phyloP scores from a whole-genome alignment of 1,284 basidiomycete species.

The Tilletia horrida region DNA sequence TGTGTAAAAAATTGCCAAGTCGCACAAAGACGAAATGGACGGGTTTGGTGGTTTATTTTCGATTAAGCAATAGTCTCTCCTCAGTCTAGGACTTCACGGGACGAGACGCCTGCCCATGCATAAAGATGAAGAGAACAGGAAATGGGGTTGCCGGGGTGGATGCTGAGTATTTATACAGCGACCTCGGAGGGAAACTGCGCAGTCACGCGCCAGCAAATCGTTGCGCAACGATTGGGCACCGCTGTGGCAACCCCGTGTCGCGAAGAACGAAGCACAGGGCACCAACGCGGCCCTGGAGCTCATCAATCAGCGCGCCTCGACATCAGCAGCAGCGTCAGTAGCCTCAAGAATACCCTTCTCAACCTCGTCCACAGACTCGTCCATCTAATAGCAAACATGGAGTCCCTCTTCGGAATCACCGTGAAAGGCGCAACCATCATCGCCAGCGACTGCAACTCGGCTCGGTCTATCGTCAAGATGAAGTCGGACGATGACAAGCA shows the following conservation, averaged over 20 bases:
- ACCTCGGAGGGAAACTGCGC: neutral
- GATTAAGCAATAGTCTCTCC: conserved; percentile 19
- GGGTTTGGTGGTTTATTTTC: conserved; percentile 17
- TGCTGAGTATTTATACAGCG: conserved; percentile 1
- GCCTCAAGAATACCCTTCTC: too few species aligned
- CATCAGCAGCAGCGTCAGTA: too few species aligned
- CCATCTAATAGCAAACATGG: conserved; percentile 33
- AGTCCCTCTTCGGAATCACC: conserved; percentile 60
- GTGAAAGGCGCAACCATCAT: conserved; percentile 53
- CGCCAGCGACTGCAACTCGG: conserved; percentile 84
- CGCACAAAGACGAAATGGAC: conserved; percentile 19
- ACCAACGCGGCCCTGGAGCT: too few species aligned
- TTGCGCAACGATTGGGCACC: conserved; percentile 9
- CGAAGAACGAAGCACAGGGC: too few species aligned
- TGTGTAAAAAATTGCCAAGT: conserved; percentile 13
- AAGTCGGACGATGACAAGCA: conserved; percentile 97
- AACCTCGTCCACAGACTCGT: too few species aligned
- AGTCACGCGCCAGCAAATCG: neutral
- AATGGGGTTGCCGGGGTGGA: neutral
- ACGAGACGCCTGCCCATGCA: conserved; percentile 19
- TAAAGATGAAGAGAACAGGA: conserved; percentile 10
- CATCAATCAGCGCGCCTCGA: too few species aligned
- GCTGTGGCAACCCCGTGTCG: too few species aligned
- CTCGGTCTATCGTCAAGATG: conserved; percentile 92
- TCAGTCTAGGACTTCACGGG: conserved; percentile 18